Evolutionary conservation across 768 basidiomycete genomes (phyloP).

Genomic region (Chalciporus piperatus): DNA sequence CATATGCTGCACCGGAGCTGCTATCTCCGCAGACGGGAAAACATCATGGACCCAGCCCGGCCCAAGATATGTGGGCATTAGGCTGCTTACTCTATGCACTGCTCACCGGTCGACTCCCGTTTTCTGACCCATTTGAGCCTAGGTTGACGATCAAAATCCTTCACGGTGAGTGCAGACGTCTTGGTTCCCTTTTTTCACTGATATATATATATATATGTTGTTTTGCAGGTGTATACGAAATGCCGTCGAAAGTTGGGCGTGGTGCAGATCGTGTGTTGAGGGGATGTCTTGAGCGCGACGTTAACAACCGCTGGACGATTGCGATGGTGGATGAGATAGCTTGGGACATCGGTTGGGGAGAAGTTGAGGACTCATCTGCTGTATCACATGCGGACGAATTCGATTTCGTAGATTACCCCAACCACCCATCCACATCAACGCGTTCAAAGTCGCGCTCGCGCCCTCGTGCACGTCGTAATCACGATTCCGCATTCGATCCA

Average conservation of each 20-base stretch:
- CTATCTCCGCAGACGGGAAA: conserved; percentile 56
- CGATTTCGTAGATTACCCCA: conserved; percentile 23
- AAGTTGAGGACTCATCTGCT: conserved; percentile 36
- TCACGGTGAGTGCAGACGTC: conserved; percentile 51
- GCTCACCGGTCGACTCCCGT: conserved; percentile 82
- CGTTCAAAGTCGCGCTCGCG: conserved; percentile 28
- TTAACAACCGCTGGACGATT: conserved; percentile 72
- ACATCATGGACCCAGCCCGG: conserved; percentile 44
- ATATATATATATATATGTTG: background rate
- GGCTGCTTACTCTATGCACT: conserved; percentile 88
- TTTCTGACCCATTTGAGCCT: conserved; percentile 87
- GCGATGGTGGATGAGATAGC: conserved; percentile 75
- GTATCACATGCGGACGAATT: conserved; percentile 27
- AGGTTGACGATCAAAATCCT: conserved; percentile 90
- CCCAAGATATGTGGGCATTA: conserved; percentile 95
- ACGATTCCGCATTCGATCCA: conserved; percentile 5
- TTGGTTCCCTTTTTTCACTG: conserved; percentile 4
- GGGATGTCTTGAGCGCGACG: conserved; percentile 74
- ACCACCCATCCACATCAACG: conserved; percentile 11
- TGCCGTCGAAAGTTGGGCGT: conserved; percentile 54
- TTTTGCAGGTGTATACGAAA: conserved; percentile 56
- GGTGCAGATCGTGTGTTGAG: conserved; percentile 66
- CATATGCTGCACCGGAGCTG: conserved; percentile 89
- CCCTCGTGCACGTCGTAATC: conserved; percentile 28
- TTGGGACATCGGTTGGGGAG: conserved; percentile 77